Percentiles rank a stretch among this genome's conserved stretches.
phyloP scores from a whole-genome alignment of 2,329 filamentous ascomycete species.

The Phyllosticta citribraziliensis region DNA sequence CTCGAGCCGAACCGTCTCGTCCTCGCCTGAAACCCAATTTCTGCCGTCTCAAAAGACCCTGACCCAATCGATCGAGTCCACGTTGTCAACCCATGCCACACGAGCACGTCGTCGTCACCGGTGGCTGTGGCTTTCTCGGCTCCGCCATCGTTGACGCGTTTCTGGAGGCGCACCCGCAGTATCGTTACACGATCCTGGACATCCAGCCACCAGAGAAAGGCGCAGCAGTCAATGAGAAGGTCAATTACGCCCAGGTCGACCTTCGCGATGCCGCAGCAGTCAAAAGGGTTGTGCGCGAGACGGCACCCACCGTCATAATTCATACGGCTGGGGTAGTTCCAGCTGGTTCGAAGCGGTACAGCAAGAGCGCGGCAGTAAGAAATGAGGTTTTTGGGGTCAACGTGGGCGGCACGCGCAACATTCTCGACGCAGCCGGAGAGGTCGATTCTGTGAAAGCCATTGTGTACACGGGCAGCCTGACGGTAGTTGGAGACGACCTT shows the following conservation, averaged over 20 bases:
- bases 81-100: not conserved
- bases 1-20: not conserved
- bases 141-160: slow-evolving; percentile 31
- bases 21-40: not conserved
- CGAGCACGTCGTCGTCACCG: slow-evolving; percentile 32
- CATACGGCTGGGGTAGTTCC: slow-evolving; percentile 62
- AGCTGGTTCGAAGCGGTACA: slow-evolving; percentile 30
- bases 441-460: slow-evolving; percentile 63
- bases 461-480: slow-evolving; percentile 85
- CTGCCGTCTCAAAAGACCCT: not conserved
- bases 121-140: slow-evolving; percentile 40
- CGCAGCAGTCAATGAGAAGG: slow-evolving; percentile 1
- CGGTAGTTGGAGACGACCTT: slow-evolving; percentile 71
- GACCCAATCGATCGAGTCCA: not conserved
- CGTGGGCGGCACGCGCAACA: slow-evolving; percentile 70
- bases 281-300: slow-evolving; percentile 44
- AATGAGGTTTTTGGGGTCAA: slow-evolving; percentile 72
- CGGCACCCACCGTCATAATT: slow-evolving; percentile 73
- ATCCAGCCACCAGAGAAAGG: slow-evolving; percentile 3
- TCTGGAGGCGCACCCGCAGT: slow-evolving; percentile 25
- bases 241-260: slow-evolving; percentile 30
- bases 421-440: slow-evolving; percentile 63
- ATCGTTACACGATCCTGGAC: slow-evolving; percentile 32
- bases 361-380: slow-evolving; percentile 28
- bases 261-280: slow-evolving; percentile 29